phyloP scores from a whole-genome alignment of 768 basidiomycete genomes.

The Xerocomus brunneocitrinus region DNA sequence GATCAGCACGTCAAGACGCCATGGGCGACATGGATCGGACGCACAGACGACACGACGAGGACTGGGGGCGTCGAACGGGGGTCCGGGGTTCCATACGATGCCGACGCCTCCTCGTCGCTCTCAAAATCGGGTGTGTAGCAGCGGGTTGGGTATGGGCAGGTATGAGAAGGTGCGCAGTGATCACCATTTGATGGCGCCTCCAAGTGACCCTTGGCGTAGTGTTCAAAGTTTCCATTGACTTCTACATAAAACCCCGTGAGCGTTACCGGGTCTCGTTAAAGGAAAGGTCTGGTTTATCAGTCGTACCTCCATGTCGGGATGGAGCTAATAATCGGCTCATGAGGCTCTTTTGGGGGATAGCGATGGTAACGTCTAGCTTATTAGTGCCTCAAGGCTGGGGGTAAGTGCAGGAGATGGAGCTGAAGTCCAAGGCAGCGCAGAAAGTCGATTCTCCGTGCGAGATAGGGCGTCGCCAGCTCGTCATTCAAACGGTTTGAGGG shows the following conservation, averaged over 20 bases:
- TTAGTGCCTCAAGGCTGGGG: not conserved
- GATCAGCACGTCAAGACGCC: not conserved
- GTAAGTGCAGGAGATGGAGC: not conserved
- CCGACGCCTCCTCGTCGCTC: constrained; percentile 5
- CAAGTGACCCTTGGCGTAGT: constrained; percentile 9
- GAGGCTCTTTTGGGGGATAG: not conserved
- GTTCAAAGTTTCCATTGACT: not conserved
- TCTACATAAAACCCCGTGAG: constrained; percentile 14
- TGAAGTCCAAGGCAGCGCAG: not conserved
- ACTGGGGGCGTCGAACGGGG: not conserved
- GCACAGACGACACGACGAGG: constrained; percentile 6
- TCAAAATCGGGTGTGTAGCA: constrained; percentile 9
- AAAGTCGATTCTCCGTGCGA: not conserved
- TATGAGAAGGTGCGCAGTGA: not conserved
- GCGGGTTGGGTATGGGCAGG: not conserved
- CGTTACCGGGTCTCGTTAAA: not conserved
- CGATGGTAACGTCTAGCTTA: not conserved
- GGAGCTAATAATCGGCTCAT: constrained; percentile 12
- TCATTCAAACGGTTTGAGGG: not conserved
- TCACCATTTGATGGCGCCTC: not conserved
- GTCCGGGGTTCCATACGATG: not conserved
- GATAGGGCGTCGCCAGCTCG: not conserved
- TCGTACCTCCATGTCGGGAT: constrained; percentile 12
- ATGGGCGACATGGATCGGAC: not conserved
- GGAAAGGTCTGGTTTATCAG: not conserved